Evolutionary conservation across 148 eudicot species (phyloP).

Genomic region (Persicaria tinctoria): DNA sequence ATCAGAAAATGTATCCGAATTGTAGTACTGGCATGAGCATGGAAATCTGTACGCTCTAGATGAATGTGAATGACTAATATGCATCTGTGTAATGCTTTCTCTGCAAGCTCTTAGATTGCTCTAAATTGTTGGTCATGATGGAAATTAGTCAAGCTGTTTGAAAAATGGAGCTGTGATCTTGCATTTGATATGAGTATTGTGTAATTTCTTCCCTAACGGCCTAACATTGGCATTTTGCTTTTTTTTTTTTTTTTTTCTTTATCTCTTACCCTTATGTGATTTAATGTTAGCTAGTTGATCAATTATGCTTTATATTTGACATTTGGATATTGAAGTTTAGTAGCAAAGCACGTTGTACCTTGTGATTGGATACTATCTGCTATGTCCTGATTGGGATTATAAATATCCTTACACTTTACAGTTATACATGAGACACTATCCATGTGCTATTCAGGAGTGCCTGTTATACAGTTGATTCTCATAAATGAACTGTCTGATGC

Average conservation of each 20-base stretch:
- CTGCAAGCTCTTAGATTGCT: neutral
- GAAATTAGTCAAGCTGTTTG: neutral
- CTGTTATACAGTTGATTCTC: neutral
- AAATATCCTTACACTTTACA: too few relatives aligned
- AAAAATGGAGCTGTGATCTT: neutral
- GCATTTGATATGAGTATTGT: neutral
- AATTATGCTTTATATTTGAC: neutral
- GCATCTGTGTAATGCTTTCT: neutral
- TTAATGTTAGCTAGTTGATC: neutral
- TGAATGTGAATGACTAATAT: neutral
- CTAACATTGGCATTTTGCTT: neutral
- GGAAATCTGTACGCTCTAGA: neutral
- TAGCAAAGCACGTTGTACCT: neutral
- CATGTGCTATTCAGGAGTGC: neutral
- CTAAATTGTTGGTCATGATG: neutral
- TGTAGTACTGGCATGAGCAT: neutral
- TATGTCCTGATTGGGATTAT: neutral
- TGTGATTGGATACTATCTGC: neutral
- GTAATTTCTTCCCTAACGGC: neutral
- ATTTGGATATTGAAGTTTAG: neutral
- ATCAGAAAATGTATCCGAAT: too few relatives aligned
- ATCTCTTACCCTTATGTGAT: neutral
- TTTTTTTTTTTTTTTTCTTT: neutral
- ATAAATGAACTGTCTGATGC: conserved; percentile 13
- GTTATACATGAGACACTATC: neutral